phyloP scores from a whole-genome alignment of 2,329 filamentous ascomycete species.

The Scleromitrula shiraiana region DNA sequence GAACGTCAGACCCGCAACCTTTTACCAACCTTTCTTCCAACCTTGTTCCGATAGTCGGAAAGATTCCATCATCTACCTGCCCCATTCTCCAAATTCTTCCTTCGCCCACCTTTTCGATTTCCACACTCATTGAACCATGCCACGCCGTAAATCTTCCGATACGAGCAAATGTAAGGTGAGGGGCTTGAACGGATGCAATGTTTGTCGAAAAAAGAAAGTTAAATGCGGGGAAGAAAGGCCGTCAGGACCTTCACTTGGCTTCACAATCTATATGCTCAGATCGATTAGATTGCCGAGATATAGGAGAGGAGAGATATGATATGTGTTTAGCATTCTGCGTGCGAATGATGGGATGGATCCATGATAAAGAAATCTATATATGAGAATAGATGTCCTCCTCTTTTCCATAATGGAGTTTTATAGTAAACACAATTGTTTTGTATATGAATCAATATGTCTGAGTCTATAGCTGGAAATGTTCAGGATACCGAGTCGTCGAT shows the following conservation, averaged over 20 bases:
- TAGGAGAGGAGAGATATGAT: neutral
- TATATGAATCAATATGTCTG: neutral
- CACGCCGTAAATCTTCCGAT: neutral
- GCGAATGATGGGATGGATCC: no score
- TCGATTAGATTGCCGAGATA: no score
- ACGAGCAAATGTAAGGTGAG: neutral
- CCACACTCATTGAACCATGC: neutral
- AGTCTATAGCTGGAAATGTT: neutral
- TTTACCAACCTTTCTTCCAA: neutral
- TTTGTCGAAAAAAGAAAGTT: neutral
- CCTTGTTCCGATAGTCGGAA: neutral
- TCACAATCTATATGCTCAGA: no score
- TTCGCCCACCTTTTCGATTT: neutral
- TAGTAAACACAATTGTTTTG: neutral
- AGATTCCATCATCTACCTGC: neutral
- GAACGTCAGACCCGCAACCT: no score
- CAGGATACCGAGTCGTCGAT: neutral
- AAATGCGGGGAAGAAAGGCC: neutral
- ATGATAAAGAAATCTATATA: neutral
- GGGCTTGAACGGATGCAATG: neutral
- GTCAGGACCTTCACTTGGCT: no score
- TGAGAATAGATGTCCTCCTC: neutral
- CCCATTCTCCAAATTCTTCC: neutral
- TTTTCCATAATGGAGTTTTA: no score
- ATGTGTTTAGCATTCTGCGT: no score